Evolutionary conservation across 2,329 filamentous ascomycete genomes (phyloP).

Genomic region (Cladosporium colombiae): DNA sequence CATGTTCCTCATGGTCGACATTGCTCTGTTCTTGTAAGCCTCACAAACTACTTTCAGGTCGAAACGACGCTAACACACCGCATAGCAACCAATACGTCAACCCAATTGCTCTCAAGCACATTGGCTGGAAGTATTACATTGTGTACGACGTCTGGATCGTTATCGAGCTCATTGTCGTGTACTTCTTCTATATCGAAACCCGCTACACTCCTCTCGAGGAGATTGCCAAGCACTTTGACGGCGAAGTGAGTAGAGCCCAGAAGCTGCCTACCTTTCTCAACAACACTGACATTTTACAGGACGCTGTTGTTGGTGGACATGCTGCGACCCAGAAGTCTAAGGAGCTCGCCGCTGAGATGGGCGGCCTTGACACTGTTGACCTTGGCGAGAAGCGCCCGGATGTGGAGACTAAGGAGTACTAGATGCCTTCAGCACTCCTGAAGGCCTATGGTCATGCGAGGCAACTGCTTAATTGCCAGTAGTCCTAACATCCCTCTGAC

Average conservation of each 20-base stretch:
- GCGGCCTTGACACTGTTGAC: slow-evolving; percentile 29
- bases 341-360: slow-evolving; percentile 30
- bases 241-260: slow-evolving; percentile 17
- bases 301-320: slow-evolving; percentile 40
- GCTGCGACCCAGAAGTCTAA: slow-evolving; percentile 39
- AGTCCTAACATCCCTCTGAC: background rate
- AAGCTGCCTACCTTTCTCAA: no score
- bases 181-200: slow-evolving; percentile 45
- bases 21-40: slow-evolving; percentile 44
- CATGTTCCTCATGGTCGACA: slow-evolving; percentile 48
- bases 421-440: background rate
- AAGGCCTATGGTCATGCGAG: background rate
- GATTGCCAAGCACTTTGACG: slow-evolving; percentile 48
- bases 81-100: slow-evolving; percentile 39
- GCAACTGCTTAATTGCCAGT: background rate
- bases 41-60: background rate
- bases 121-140: slow-evolving; percentile 36
- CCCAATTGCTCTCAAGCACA: slow-evolving; percentile 32
- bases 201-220: slow-evolving; percentile 48
- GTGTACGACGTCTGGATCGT: slow-evolving; percentile 38
- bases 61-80: background rate
- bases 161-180: slow-evolving; percentile 37
- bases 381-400: slow-evolving; percentile 26
- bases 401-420: slow-evolving; percentile 32
- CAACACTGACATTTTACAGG: slow-evolving; percentile 34